Base-by-base conservation (phyloP, 169 alveolate genomes). In the Haemoproteus tartakovskyi region DNA sequence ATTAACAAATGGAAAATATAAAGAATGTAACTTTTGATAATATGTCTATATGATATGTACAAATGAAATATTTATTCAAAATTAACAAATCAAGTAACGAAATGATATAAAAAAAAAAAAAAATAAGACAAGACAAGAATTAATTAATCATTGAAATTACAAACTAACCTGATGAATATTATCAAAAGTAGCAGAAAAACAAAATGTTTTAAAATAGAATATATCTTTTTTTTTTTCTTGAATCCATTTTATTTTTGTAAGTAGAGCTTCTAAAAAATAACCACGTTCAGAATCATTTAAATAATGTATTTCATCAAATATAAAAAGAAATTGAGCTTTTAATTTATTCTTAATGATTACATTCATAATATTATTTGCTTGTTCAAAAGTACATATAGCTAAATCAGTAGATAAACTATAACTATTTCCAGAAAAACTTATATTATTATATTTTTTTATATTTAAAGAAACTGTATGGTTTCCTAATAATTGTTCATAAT, bases 301-400 rank as follows among this genome's bases (percentile, higher is more conserved):
- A 36, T 51, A 64, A 43, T 64, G 81, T 24, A 64, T 64, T 64
- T 64, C 81, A 45, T 64, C 81, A 38, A 64, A 38, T 18, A 64
- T 52, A 43, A 64, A 51, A 16, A 64, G n/a, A 26, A 38, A 64
- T 27, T 52, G 50, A 14, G 26, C 50, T 43, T 64, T 64, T 24
- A 64, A 40, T 21, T 52, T 64, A 52, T 64, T 64, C 29, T 64
- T 64, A 51, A 64, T 64, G 27, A 64, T 64, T 26, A 33, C 38
- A 46, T 54, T 64, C 12, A 64, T 26, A 11, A 64, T 64, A 33
- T 18, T 64, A 45, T 64, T 64, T 14, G 81, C 81, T 33, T 64
- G 81, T 64, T 64, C 81, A 51, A 38, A 64, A 21, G 81, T 64
- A 47, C 81, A 64, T 27, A 64, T 11, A 16, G 81, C 81, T 12